A percentile compares a stretch with the other conserved stretches of the same genome.
phyloP scores from a whole-genome alignment of 176 grass and related monocot genomes.

The Guadua angustifolia region DNA sequence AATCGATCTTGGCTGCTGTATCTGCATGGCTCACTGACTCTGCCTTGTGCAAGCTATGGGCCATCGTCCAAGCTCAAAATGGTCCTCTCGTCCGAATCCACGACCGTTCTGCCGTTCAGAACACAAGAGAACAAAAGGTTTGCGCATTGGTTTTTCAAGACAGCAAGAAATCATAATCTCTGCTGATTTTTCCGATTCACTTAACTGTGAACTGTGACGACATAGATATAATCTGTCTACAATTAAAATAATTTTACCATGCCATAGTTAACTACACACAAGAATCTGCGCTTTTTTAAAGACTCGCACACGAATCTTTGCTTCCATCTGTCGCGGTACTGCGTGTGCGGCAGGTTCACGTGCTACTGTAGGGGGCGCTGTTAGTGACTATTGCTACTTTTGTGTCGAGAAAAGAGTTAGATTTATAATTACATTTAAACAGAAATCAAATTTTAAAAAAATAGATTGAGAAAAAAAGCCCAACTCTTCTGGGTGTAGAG shows the following conservation, averaged over 20 bases:
- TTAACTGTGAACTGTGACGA: neutral
- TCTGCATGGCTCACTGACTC: neutral
- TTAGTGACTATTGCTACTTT: too few species aligned
- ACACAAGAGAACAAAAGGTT: neutral
- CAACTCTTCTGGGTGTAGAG: neutral
- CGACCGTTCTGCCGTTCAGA: neutral
- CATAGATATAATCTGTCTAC: neutral
- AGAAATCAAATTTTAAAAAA: too few species aligned
- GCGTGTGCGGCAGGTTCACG: too few species aligned
- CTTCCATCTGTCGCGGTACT: too few species aligned
- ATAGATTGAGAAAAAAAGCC: too few species aligned
- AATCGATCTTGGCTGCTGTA: neutral
- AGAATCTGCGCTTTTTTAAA: constrained; percentile 23
- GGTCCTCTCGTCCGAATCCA: neutral
- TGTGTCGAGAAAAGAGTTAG: too few species aligned
- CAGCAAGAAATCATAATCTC: neutral
- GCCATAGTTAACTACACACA: neutral
- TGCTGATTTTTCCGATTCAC: neutral
- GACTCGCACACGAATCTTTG: neutral
- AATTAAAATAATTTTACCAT: neutral
- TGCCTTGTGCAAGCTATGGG: neutral
- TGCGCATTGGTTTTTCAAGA: neutral
- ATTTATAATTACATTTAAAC: too few species aligned
- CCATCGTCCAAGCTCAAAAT: neutral
- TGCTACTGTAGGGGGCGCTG: too few species aligned